Evolutionary conservation across 2,329 filamentous ascomycete species (phyloP), one percentile per base, ranked within the genome.

Genomic region (Colletotrichum destructivum): DNA sequence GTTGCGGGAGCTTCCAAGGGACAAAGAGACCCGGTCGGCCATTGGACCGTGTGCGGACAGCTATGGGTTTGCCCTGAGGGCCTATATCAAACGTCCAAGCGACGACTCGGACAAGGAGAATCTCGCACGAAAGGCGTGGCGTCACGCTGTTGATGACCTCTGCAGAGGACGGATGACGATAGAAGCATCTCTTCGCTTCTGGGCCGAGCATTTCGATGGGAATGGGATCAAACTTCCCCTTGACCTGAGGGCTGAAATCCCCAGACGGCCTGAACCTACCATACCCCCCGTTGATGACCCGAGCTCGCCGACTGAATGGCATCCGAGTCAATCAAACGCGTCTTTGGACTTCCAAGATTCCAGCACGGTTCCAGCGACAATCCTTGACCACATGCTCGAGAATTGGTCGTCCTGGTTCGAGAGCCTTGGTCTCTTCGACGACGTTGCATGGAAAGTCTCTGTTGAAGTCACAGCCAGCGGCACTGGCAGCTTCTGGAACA

Each of bases 101-200:
- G 15, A 31, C 3, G 52, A 57, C 18, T 38, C 5, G 42, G 40
- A 46, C 9, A 52, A 31, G 5, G 42, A 69, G 12, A 18, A 31
- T 4, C 66, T 52, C 18, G 9, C 51, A 51, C 66, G 66, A 1
- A 64, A 57, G 54, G 61, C 46, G 31, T 69, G 66, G 66, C 44
- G 60, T 4, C 66, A 64, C 38, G 59, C 51, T 3, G 35, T 69
- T 2, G 52, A 64, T 5, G 42, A 47, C 9, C 44, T 69, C 13
- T 44, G 31, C 6, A 52, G 59, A 26, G 0, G 1, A n/a, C 61
- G 0, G 35, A 67, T 1, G 63, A 61, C 75, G 12, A 70, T 71
- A n/a, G 69, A 69, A 2, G 69, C 78, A 23, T 44, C 60, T 16
- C 16, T 59, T 7, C 44, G 35, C 13, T 57, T 64, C n/a, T 69